Evolutionary conservation across 495 filamentous ascomycete genomes (phyloP).

Genomic region (Penicillium lagena): DNA sequence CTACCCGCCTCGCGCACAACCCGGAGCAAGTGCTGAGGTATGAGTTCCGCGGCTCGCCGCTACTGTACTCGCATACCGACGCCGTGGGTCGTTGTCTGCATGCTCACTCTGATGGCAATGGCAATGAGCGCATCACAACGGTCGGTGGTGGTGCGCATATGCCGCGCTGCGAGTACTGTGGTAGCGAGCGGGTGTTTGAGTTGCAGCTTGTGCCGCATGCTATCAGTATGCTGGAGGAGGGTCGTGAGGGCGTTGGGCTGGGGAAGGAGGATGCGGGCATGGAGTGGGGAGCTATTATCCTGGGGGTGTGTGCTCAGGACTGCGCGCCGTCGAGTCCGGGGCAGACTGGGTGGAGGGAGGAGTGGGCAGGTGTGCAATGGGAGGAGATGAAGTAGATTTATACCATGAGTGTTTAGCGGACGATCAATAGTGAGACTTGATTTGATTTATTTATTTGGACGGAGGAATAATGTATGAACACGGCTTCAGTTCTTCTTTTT

Average conservation of each 20-base stretch:
- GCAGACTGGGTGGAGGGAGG: constrained; percentile 69
- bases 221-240: constrained; percentile 81
- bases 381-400: constrained; percentile 56
- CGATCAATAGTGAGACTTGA: not conserved
- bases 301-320: constrained; percentile 74
- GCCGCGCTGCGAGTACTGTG: constrained; percentile 73
- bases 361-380: constrained; percentile 98
- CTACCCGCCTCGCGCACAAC: constrained; percentile 81
- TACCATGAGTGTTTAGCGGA: too few relatives aligned
- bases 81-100: constrained; percentile 60
- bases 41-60: constrained; percentile 72
- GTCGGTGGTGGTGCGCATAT: constrained; percentile 35
- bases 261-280: constrained; percentile 66
- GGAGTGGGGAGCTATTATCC: constrained; percentile 96
- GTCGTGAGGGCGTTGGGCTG: constrained; percentile 56
- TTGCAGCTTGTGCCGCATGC: constrained; percentile 86
- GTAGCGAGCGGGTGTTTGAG: constrained; percentile 74
- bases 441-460: not conserved
- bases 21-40: constrained; percentile 92
- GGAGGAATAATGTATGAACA: too few relatives aligned
- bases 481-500: too few relatives aligned
- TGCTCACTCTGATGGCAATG: constrained; percentile 15
- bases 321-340: constrained; percentile 52
- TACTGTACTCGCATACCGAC: constrained; percentile 77
- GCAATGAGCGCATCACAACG: constrained; percentile 21